Base-by-base conservation (phyloP, 2,329 filamentous ascomycete species). In the Fusarium sp. region DNA sequence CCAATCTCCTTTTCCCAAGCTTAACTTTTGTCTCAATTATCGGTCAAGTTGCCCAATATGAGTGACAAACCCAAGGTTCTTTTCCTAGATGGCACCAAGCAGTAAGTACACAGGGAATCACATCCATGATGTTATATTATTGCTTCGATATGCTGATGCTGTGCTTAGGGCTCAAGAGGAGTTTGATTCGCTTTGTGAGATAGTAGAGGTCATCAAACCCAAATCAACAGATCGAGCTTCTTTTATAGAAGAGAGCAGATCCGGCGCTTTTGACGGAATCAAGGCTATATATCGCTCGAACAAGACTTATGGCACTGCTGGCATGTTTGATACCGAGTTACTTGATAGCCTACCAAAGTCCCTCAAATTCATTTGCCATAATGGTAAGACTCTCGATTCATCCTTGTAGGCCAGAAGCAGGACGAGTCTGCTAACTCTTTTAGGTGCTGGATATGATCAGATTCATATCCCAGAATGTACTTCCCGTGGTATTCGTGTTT, bases 371-470 rank as follows among this genome's bases (percentile, higher is more conserved):
- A 80, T 91, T 69, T 88, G 84, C 73, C 88, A 90, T 76, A 88
- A 88, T 70, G 87, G 83, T 88, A 74, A 65, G n/a, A 15, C 4
- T 15, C 51, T n/a, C 20, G 3, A n/a, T 15, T 8, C 10, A 44
- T n/a, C 15, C 28, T 15, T 8, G 31, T n/a, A n/a, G n/a, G 8
- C 23, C 12, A 16, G 11, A n/a, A 2, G 18, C 15, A 33, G 15
- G 15, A 20, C 9, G 38, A 36, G 16, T 49, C 42, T 45, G 9
- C 55, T 62, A 10, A 64, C 49, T 26, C 26, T n/a, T 20, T 5
- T 45, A 91, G 90, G 92, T 65, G 92, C 93, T 57, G 94, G 94
- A 37, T 97, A 97, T 80, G 93, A 97, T 78, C 91, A 94, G 77
- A 84, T 97, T 67, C 90, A 94, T 77, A 83, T 94, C 10, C 77